Base-by-base conservation (phyloP, 2,329 filamentous ascomycete genomes). In the Beauveria sp. region DNA sequence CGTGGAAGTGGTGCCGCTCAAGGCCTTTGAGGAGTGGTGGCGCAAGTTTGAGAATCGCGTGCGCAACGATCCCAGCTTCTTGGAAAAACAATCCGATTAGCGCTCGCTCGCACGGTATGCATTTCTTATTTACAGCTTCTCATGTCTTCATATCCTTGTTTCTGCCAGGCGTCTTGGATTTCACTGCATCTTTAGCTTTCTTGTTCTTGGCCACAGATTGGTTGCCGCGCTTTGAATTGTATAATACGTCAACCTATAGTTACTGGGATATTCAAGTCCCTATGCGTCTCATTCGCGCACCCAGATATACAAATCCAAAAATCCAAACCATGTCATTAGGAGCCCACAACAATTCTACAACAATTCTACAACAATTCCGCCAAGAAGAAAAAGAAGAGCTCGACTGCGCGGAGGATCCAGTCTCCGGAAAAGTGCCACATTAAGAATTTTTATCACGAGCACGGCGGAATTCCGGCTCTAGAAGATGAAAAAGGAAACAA, bases 1-100 rank as follows among this genome's bases (percentile, higher is more conserved):
- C 0, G 84, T 89, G 51, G 93, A 97, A 72, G 89, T 96, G 14
- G 90, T 99, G 26, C 92, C 94, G n/a, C 76, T 99, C 65, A 94
- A 90, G 76, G 91, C 90, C 5, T 99, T 99, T 72, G 89, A 96
- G 76, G 91, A 96, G 62, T 99, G 96, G 94, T 99, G 96, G 94
- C 83, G 81, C 63, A 97, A 97, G 75, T 99, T 99, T 76, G 93
- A 99, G 78, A 84, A 85, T 63, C 88, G 87, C 70, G 83, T 99
- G 44, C 88, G 92, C 68, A 82, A 84, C 65, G 94, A 99, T 76
- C 93, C 94, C 0, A 84, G 85, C 7, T 99, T 99, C 72, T 77
- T 99, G 66, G 92, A 97, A 75, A 84, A 87, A 68, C 73, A 75
- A 52, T 63, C 64, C 30, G 68, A 72, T 44, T 70, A 61, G 46